These are phyloP conservation scores for Solanum sitiens DNA, from an alignment of 257 asterid species.

Conservation along the genomic window DNA sequence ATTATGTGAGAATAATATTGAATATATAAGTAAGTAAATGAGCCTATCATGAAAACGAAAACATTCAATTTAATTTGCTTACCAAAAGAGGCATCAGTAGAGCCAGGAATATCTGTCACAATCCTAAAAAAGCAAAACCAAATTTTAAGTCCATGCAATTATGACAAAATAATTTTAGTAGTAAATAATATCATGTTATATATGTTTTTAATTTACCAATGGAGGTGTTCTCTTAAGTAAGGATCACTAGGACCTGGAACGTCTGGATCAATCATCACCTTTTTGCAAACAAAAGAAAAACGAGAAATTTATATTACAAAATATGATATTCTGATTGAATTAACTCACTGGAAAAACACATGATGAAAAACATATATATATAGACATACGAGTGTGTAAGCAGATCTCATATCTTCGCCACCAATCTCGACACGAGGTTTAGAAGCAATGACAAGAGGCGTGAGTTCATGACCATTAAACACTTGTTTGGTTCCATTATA, in stretches of 20 bases:
- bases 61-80: neutral
- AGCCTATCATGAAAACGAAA: neutral
- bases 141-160: too few species aligned
- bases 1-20: too few species aligned
- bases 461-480: constrained; percentile 67
- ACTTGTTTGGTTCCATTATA: constrained; percentile 49
- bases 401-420: constrained; percentile 73
- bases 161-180: too few species aligned
- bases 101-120: constrained; percentile 83
- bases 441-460: constrained; percentile 43
- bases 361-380: too few species aligned
- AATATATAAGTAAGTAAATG: neutral
- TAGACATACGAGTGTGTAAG: constrained; percentile 63
- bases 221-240: constrained; percentile 76
- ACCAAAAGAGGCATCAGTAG: constrained; percentile 80
- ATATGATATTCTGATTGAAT: too few species aligned
- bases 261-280: constrained; percentile 91
- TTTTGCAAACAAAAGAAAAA: constrained; percentile 14
- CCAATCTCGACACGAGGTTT: constrained; percentile 74
- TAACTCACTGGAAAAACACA: too few species aligned
- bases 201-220: constrained; percentile 31
- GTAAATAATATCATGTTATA: too few species aligned
- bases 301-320: too few species aligned
- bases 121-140: constrained; percentile 20
- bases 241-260: constrained; percentile 91